These are phyloP conservation scores for Populus pruinosa DNA, from an alignment of 345 rosid genomes.

Conservation along the genomic window DNA sequence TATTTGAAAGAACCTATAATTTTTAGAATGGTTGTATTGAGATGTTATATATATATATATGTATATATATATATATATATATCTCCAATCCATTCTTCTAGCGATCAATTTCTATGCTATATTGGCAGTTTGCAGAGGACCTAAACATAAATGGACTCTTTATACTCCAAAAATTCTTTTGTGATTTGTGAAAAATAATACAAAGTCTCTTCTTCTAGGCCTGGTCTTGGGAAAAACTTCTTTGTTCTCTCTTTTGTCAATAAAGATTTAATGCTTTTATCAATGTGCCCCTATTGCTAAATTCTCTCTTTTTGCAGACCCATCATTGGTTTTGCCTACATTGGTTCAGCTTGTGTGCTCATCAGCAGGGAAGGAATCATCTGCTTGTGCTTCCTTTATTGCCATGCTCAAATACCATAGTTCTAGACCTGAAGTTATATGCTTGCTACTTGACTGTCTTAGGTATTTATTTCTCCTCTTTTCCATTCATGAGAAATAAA, in stretches of 20 bases:
- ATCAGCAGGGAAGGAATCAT: constrained; percentile 36
- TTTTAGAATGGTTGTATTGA: too few relatives aligned
- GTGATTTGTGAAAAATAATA: not conserved
- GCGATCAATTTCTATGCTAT: too few relatives aligned
- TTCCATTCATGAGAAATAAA: not conserved
- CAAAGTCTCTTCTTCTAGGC: not conserved
- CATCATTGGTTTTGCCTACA: constrained; percentile 59
- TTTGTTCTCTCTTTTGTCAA: not conserved
- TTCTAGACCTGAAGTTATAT: constrained; percentile 59
- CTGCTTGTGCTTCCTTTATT: constrained; percentile 52
- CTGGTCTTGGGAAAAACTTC: not conserved
- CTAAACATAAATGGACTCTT: not conserved
- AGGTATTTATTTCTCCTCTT: constrained; percentile 44
- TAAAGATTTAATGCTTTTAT: constrained; percentile 4
- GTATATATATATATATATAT: too few relatives aligned
- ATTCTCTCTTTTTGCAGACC: constrained; percentile 48
- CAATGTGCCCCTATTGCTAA: constrained; percentile 8
- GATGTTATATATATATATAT: too few relatives aligned
- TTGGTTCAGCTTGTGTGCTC: constrained; percentile 53
- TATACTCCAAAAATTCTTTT: not conserved
- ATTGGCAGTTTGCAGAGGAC: too few relatives aligned
- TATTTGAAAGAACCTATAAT: too few relatives aligned
- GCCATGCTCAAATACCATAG: constrained; percentile 57
- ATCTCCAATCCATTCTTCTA: too few relatives aligned
- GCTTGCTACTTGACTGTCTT: constrained; percentile 69